These are phyloP conservation scores for Camelina neglecta DNA, from an alignment of 345 rosid species.

Conservation along the genomic window DNA sequence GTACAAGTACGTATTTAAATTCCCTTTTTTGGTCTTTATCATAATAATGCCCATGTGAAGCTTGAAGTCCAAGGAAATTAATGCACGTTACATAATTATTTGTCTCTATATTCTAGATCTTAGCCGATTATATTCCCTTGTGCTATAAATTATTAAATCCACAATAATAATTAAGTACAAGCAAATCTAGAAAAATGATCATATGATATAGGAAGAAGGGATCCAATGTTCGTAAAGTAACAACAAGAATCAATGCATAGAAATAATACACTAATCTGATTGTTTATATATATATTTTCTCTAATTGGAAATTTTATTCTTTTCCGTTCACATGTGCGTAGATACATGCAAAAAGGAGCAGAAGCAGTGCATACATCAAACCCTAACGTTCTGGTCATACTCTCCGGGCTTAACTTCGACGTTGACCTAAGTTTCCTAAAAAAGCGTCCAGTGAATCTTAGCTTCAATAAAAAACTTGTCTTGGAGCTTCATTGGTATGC, in stretches of 20 bases:
- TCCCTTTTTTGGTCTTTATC: neutral
- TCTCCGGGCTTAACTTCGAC: constrained; percentile 76
- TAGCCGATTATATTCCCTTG: constrained; percentile 29
- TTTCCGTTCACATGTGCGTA: constrained; percentile 14
- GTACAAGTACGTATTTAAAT: constrained; percentile 62
- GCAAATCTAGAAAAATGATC: neutral
- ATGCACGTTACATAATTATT: constrained; percentile 36
- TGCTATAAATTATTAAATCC: constrained; percentile 20
- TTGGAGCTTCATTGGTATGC: constrained; percentile 86
- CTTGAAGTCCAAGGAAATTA: constrained; percentile 27
- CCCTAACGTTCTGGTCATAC: constrained; percentile 76
- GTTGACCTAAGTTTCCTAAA: constrained; percentile 64
- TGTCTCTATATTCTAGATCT: constrained; percentile 20
- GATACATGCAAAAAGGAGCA: constrained; percentile 85
- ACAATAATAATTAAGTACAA: constrained; percentile 20
- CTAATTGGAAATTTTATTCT: neutral
- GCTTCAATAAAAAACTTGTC: constrained; percentile 65
- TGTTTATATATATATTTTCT: neutral
- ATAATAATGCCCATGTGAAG: constrained; percentile 36
- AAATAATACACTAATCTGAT: constrained; percentile 3
- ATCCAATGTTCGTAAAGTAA: constrained; percentile 31
- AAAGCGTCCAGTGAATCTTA: constrained; percentile 51
- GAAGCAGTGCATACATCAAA: constrained; percentile 87
- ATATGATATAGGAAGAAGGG: constrained; percentile 9
- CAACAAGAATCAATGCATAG: constrained; percentile 26